Evolutionary conservation across 495 filamentous ascomycete genomes (phyloP).

Genomic region (Hypoxylon intermedium): DNA sequence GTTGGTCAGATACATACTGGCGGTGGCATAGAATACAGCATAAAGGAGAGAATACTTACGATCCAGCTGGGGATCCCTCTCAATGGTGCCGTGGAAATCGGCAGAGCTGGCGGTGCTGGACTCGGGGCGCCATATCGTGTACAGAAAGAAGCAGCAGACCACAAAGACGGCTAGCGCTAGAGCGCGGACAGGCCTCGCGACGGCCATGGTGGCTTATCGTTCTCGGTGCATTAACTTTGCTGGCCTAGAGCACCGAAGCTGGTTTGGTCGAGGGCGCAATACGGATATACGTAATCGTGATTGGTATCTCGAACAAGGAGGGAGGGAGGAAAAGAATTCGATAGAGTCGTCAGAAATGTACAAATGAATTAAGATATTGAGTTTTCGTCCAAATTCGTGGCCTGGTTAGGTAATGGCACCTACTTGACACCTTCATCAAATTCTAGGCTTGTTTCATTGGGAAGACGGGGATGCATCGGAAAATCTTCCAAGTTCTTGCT

Average conservation of each 20-base stretch:
- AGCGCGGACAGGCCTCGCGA: slow-evolving; percentile 82
- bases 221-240: slow-evolving; percentile 36
- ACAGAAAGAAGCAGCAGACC: slow-evolving; percentile 76
- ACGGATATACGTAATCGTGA: neutral
- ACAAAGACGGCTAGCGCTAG: slow-evolving; percentile 72
- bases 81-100: slow-evolving; percentile 60
- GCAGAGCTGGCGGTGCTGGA: slow-evolving; percentile 42
- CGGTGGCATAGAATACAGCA: no score
- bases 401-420: slow-evolving; percentile 3
- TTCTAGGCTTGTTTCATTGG: slow-evolving; percentile 10
- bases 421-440: slow-evolving; percentile 12
- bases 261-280: neutral
- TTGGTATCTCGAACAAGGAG: neutral
- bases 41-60: slow-evolving; percentile 59
- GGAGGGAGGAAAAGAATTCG: slow-evolving; percentile 1
- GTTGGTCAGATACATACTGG: slow-evolving; percentile 4
- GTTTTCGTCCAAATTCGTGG: slow-evolving; percentile 2
- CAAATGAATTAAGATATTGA: slow-evolving; percentile 21
- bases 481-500: slow-evolving; percentile 11
- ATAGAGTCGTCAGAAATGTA: slow-evolving; percentile 22
- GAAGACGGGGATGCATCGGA: slow-evolving; percentile 13
- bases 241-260: neutral
- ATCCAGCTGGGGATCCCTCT: slow-evolving; percentile 81
- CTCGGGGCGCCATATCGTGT: slow-evolving; percentile 66
- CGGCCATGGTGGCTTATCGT: slow-evolving; percentile 66